Evolutionary conservation across 2,329 filamentous ascomycete genomes (phyloP).

Genomic region (Diaporthe helianthi): DNA sequence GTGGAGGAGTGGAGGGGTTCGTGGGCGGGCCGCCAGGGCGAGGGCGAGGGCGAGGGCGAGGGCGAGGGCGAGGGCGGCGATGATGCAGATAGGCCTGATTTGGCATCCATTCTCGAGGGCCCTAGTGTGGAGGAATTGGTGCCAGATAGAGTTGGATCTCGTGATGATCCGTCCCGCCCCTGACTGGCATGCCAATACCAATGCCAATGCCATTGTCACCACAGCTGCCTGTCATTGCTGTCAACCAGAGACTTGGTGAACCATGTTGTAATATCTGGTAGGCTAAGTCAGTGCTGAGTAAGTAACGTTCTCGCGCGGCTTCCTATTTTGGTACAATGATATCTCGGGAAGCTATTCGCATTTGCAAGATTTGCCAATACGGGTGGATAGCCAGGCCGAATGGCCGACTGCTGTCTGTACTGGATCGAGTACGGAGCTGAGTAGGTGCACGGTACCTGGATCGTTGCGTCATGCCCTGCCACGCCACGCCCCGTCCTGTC

Average conservation of each 20-base stretch:
- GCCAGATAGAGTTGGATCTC: constrained; percentile 27
- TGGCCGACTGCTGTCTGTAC: too few species aligned
- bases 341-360: background rate
- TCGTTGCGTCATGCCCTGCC: background rate
- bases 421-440: too few species aligned
- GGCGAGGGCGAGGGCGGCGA: background rate
- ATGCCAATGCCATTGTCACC: constrained; percentile 12
- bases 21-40: too few species aligned
- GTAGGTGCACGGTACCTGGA: background rate
- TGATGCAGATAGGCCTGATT: constrained; percentile 1
- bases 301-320: background rate
- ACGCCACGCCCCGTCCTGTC: background rate
- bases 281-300: constrained; percentile 20
- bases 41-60: too few species aligned
- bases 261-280: background rate
- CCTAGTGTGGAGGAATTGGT: constrained; percentile 3
- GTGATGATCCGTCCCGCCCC: constrained; percentile 24
- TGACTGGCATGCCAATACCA: background rate
- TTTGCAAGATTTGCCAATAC: background rate
- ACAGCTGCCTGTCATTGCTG: background rate
- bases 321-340: background rate
- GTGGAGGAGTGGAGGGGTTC: background rate
- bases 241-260: background rate
- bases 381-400: background rate
- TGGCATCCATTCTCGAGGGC: background rate